Percentiles rank a stretch among this genome's conserved stretches.
Evolutionary conservation across 371 early-diverging fungal species (phyloP).

Genomic region (Entomophthora muscae): DNA sequence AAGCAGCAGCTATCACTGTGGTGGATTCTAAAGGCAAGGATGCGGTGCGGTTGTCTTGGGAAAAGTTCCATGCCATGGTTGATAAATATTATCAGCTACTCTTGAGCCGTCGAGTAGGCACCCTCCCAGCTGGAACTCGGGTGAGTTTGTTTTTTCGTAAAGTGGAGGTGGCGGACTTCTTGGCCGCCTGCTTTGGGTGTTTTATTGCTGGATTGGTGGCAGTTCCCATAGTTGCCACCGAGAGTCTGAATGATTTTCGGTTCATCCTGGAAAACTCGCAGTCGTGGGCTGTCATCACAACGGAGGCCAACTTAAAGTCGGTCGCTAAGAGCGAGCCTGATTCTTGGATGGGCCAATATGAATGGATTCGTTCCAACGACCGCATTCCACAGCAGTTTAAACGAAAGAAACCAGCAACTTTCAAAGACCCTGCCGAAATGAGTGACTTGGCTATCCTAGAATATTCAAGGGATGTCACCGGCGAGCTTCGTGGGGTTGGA

Average conservation of each 20-base stretch:
- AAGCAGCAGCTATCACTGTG: slow-evolving; percentile 34
- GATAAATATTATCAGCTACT: slow-evolving; percentile 45
- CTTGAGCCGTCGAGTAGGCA: slow-evolving; percentile 26
- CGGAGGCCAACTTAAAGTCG: slow-evolving; percentile 52
- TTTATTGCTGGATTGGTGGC: slow-evolving; percentile 65
- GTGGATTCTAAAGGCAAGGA: slow-evolving; percentile 62
- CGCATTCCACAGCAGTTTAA: slow-evolving; percentile 34
- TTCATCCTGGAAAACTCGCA: slow-evolving; percentile 50
- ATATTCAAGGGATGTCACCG: slow-evolving; percentile 60
- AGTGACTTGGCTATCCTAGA: slow-evolving; percentile 71
- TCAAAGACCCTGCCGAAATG: slow-evolving; percentile 20
- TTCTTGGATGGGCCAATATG: slow-evolving; percentile 41
- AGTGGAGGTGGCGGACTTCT: slow-evolving; percentile 56
- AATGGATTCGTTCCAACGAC: slow-evolving; percentile 64
- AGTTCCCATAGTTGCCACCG: slow-evolving; percentile 63
- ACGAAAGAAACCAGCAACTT: slow-evolving; percentile 21
- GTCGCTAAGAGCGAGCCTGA: slow-evolving; percentile 42
- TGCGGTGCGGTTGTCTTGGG: slow-evolving; percentile 41
- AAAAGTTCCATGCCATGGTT: slow-evolving; percentile 45
- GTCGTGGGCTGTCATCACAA: slow-evolving; percentile 49
- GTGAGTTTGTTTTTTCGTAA: slow-evolving; percentile 66
- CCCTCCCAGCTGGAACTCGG: slow-evolving; percentile 34
- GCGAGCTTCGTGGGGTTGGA: slow-evolving; percentile 68
- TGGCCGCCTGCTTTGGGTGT: slow-evolving; percentile 58
- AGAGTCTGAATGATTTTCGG: slow-evolving; percentile 55